A percentile compares a stretch with the other conserved stretches of the same genome.
Conservation (phyloP, 2,329 filamentous ascomycete species). For the Trichoderma asperellum region DNA sequence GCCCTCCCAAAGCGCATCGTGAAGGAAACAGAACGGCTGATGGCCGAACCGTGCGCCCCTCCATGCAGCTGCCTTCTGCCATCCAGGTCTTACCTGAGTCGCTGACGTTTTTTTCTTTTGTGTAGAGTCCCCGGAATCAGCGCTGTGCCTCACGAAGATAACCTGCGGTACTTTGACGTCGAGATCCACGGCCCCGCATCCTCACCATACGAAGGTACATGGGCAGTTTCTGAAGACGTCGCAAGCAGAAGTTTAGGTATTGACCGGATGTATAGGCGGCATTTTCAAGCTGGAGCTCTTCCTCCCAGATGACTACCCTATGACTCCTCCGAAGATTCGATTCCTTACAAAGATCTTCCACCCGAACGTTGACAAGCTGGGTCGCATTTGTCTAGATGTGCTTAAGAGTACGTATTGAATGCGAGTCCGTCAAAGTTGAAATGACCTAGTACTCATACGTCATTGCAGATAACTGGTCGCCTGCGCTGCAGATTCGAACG, state of each 20-base stretch:
- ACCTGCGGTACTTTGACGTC: constrained; percentile 97
- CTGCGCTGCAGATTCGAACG: constrained; percentile 94
- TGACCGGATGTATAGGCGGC: constrained; percentile 55
- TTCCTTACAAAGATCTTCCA: constrained; percentile 99
- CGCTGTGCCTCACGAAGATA: constrained; percentile 93
- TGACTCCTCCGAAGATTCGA: constrained; percentile 97
- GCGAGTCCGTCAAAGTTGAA: not conserved
- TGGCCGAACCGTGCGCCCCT: constrained; percentile 84
- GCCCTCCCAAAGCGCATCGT: constrained; percentile 94
- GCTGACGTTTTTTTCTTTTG: constrained; percentile 31
- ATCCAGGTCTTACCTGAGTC: constrained; percentile 19
- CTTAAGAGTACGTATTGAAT: constrained; percentile 74
- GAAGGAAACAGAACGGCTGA: constrained; percentile 97
- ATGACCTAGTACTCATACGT: constrained; percentile 27
- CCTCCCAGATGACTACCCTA: constrained; percentile 97
- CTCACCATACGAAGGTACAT: constrained; percentile 89
- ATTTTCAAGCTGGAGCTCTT: constrained; percentile 98
- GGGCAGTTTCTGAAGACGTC: not conserved
- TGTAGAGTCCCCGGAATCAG: constrained; percentile 91
- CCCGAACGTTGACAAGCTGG: constrained; percentile 97
- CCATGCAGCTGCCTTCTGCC: constrained; percentile 24
- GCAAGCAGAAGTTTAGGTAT: not conserved
- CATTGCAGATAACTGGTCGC: constrained; percentile 92
- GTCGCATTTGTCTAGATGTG: constrained; percentile 95
- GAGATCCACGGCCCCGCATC: constrained; percentile 90